Evolutionary conservation across 345 rosid genomes (phyloP).

Genomic region (Syzygium aromaticum): DNA sequence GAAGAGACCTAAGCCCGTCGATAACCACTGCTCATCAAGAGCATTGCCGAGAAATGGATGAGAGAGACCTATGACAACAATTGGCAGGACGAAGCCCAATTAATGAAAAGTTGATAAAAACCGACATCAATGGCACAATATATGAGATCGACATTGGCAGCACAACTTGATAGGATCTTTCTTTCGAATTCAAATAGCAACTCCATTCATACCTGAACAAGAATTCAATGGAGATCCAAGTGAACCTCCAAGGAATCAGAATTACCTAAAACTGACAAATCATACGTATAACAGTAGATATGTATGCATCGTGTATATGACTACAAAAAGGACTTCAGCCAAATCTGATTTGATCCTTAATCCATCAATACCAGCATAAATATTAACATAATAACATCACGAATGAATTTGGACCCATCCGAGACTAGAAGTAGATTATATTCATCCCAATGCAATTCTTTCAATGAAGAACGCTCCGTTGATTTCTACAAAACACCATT

Average conservation of each 20-base stretch:
- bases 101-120: not conserved
- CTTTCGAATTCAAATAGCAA: not conserved
- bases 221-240: not conserved
- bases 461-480: not conserved
- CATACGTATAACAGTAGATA: not conserved
- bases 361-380: not conserved
- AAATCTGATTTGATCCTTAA: not conserved
- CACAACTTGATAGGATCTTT: not conserved
- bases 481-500: not conserved
- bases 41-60: not conserved
- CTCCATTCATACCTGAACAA: not conserved
- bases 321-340: not conserved
- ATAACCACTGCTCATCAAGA: not conserved
- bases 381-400: not conserved
- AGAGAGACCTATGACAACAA: not conserved
- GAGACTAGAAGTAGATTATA: not conserved
- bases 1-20: not conserved
- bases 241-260: not conserved
- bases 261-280: not conserved
- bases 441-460: not conserved
- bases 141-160: not conserved
- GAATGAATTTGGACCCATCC: not conserved
- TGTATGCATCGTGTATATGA: not conserved
- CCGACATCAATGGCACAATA: not conserved
- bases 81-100: not conserved